phyloP scores from a whole-genome alignment of 257 asterid genomes.

The Solanum habrochaites region DNA sequence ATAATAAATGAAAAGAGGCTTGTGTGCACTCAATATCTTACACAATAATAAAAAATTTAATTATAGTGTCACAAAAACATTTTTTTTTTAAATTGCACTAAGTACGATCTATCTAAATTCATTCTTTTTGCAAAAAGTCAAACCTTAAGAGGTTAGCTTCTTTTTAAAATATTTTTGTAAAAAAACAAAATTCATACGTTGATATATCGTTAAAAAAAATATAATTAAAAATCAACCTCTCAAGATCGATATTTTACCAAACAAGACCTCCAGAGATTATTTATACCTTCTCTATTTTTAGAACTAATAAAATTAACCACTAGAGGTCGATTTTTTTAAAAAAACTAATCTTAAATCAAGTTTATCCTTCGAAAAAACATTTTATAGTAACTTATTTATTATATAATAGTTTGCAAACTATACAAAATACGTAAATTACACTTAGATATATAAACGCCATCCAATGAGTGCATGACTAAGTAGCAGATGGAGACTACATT shows the following conservation, averaged over 20 bases:
- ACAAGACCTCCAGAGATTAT: not conserved
- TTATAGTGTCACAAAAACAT: not conserved
- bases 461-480: no score
- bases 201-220: not conserved
- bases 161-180: no score
- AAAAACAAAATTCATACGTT: not conserved
- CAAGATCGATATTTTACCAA: not conserved
- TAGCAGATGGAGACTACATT: no score
- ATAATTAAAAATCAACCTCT: not conserved
- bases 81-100: no score
- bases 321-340: not conserved
- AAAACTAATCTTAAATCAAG: not conserved
- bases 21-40: no score
- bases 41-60: no score
- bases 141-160: not conserved
- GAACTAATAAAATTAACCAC: not conserved
- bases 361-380: not conserved
- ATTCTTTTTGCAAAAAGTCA: not conserved
- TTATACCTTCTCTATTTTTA: not conserved
- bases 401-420: rapidly evolving
- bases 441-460: not conserved
- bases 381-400: no score
- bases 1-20: no score
- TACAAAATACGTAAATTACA: rapidly evolving
- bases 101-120: not conserved